phyloP scores from a whole-genome alignment of 2,329 filamentous ascomycete species.

The Amauroascus verrucosus region DNA sequence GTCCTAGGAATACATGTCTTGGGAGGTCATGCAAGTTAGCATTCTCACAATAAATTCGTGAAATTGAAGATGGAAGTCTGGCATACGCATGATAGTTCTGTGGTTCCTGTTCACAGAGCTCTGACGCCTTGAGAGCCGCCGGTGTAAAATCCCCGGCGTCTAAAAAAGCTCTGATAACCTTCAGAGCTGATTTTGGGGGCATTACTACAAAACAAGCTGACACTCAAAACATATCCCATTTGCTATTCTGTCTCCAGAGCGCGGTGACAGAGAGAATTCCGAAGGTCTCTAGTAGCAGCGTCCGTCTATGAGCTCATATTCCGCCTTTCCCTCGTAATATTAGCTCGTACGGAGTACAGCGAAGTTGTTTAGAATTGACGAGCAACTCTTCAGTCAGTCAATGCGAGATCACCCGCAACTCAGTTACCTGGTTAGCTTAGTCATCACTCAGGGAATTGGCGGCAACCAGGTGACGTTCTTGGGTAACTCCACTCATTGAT shows the following conservation, averaged over 20 bases:
- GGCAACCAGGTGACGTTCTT: no score
- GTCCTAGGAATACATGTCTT: slow-evolving; percentile 76
- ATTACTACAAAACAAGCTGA: slow-evolving; percentile 20
- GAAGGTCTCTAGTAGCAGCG: no score
- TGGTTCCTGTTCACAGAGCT: slow-evolving; percentile 60
- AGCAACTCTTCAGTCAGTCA: no score
- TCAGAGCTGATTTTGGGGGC: slow-evolving; percentile 60
- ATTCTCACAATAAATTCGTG: neutral
- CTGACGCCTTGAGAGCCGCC: slow-evolving; percentile 58
- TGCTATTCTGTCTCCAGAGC: neutral
- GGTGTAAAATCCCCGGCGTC: slow-evolving; percentile 70
- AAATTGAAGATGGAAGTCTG: neutral
- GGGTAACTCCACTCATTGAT: no score
- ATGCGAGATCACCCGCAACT: no score
- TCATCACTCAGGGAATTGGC: no score
- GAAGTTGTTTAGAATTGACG: no score
- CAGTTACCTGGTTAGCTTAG: no score
- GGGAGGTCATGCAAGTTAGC: slow-evolving; percentile 7
- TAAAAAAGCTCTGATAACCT: slow-evolving; percentile 68
- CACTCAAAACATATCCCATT: neutral
- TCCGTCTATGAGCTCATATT: no score
- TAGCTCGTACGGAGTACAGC: no score
- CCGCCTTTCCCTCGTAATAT: neutral
- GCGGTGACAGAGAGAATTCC: no score
- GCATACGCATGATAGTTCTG: slow-evolving; percentile 71